Evolutionary conservation across 495 filamentous ascomycete species (phyloP).

Genomic region (Talaromyces stipitatus): DNA sequence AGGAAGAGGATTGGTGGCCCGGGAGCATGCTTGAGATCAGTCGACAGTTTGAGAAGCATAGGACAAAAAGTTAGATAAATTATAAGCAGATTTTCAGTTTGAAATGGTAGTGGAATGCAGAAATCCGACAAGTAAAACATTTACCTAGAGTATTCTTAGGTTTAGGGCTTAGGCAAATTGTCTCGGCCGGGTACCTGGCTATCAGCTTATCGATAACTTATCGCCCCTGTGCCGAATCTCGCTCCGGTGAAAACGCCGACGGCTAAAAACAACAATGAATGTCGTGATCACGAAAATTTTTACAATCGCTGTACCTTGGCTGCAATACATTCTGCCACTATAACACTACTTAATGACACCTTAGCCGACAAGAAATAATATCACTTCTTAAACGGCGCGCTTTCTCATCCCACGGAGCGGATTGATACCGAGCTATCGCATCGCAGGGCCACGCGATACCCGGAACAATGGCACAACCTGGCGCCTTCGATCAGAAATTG

Average conservation of each 20-base stretch:
- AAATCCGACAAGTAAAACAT: too few species aligned
- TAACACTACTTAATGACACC: background rate
- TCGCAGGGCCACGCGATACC: background rate
- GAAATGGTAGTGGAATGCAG: too few species aligned
- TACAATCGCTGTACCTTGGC: background rate
- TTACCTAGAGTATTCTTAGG: background rate
- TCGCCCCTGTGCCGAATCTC: background rate
- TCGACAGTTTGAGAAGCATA: slow-evolving; percentile 1
- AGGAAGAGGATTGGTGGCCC: slow-evolving; percentile 21
- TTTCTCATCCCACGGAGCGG: background rate
- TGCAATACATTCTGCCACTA: background rate
- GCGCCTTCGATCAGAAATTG: background rate
- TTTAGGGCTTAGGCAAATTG: background rate
- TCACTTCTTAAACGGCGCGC: background rate
- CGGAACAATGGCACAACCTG: background rate
- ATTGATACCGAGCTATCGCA: background rate
- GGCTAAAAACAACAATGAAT: background rate
- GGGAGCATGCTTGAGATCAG: slow-evolving; percentile 21
- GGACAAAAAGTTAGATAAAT: background rate
- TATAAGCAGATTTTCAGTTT: too few species aligned
- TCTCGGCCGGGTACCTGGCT: background rate
- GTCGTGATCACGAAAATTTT: background rate
- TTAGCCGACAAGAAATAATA: background rate
- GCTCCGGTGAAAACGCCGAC: background rate
- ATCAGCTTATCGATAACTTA: background rate